Evolutionary conservation across 2,329 filamentous ascomycete species (phyloP), one percentile per base, ranked within the genome.

Genomic region (Dactylellina sp.): DNA sequence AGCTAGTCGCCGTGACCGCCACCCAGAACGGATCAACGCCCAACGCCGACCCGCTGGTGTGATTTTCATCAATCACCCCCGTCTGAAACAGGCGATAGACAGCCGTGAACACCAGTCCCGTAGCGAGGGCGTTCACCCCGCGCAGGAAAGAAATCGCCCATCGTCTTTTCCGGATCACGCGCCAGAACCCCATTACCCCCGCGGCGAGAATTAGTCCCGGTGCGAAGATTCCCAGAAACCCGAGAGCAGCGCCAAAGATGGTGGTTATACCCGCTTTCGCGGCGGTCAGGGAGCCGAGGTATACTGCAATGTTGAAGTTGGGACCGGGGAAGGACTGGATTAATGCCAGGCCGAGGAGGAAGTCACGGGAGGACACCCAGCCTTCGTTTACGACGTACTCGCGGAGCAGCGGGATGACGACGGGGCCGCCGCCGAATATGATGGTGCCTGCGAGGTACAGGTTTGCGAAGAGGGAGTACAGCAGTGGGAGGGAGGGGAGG

Each of bases 361-460:
- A 92, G 78, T 92, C 88, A 2, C 89, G 85, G 0, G 88, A 83
- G 0, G 84, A 86, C 0, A 92, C 89, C 89, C 89, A 92, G 2
- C 88, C 87, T 40, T 89, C 87, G 0, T 84, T 83, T 0, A 91
- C 89, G 32, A 91, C 82, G 76, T 86, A 87, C 65, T 88, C 84
- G 14, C 86, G 82, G 0, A 89, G 81, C 0, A 89, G 82, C 0
- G 88, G 87, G 49, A 89, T 88, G 0, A 89, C 87, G 0, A 89
- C 87, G 0, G 87, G 87, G 0, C 87, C 87, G 1, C 88, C 87
- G 1, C 87, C 87, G 56, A 80, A 80, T 75, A 88, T 88, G 68
- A 89, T 86, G 1, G 89, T 92, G 1, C 89, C 90, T 0, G 89
- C 90, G 0, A 92, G 86, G 77, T 89, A 91, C 81, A 92, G 86